A percentile compares a stretch with the other conserved stretches of the same genome.
phyloP scores from a whole-genome alignment of 2,329 filamentous ascomycete genomes.

The Arthrobotrys musiformis region DNA sequence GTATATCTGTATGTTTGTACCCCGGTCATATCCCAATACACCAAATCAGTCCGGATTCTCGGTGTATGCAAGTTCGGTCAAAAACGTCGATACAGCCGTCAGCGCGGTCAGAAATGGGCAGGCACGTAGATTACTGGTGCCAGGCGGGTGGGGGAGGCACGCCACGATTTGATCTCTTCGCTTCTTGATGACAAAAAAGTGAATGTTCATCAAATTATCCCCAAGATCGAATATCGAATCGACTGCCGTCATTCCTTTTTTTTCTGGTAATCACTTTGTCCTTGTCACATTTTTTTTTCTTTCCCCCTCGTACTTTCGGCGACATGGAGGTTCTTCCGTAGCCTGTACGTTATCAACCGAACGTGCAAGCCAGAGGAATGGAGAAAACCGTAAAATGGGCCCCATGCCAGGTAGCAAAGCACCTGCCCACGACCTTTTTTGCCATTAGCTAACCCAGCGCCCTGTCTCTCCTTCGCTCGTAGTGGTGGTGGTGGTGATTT shows the following conservation, averaged over 20 bases:
- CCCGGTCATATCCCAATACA: neutral
- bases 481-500: too few relatives aligned
- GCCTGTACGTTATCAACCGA: conserved; percentile 52
- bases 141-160: neutral
- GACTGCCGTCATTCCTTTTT: neutral
- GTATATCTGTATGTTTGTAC: too few relatives aligned
- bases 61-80: conserved; percentile 13
- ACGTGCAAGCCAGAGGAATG: conserved; percentile 31
- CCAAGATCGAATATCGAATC: conserved; percentile 21
- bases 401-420: conserved; percentile 21
- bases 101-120: conserved; percentile 15
- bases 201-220: conserved; percentile 3
- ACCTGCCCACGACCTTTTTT: conserved; percentile 8
- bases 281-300: conserved; percentile 11
- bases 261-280: neutral
- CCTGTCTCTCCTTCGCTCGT: conserved; percentile 6
- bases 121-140: conserved; percentile 33
- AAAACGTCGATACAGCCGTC: conserved; percentile 43
- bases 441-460: neutral
- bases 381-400: conserved; percentile 3
- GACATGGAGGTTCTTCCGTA: conserved; percentile 28
- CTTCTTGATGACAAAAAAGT: neutral
- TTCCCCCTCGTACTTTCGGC: neutral
- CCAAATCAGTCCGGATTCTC: conserved; percentile 21
- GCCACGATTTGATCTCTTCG: conserved; percentile 23